Evolutionary conservation across 805 yeast species (phyloP).

Genomic region (Schwanniomyces occidentalis): DNA sequence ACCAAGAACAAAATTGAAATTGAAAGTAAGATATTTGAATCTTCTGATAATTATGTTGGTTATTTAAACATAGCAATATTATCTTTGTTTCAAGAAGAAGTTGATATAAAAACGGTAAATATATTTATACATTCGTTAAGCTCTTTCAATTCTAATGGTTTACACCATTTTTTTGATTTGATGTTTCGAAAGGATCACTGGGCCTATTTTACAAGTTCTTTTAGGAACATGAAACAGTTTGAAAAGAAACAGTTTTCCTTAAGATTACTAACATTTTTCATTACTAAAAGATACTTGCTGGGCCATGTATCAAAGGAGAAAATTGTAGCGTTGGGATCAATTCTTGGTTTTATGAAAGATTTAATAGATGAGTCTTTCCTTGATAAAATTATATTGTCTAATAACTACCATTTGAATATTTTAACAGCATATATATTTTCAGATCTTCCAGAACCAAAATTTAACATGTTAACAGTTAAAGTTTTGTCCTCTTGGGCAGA

Average conservation of each 20-base stretch:
- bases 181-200: slow-evolving; percentile 22
- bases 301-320: slow-evolving; percentile 5
- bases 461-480: slow-evolving; percentile 6
- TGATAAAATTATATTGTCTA: slow-evolving; percentile 17
- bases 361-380: slow-evolving; percentile 19
- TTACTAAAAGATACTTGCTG: slow-evolving; percentile 7
- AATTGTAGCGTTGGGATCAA: slow-evolving; percentile 17
- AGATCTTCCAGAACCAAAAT: slow-evolving; percentile 1
- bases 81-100: slow-evolving; percentile 5
- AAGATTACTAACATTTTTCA: slow-evolving; percentile 15
- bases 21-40: slow-evolving; percentile 8
- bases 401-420: slow-evolving; percentile 13
- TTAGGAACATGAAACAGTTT: slow-evolving; percentile 22
- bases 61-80: slow-evolving; percentile 22
- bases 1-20: slow-evolving; percentile 7
- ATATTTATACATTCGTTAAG: slow-evolving; percentile 21
- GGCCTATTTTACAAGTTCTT: slow-evolving; percentile 14
- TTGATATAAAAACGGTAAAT: slow-evolving; percentile 7
- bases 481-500: slow-evolving; percentile 24
- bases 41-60: slow-evolving; percentile 19
- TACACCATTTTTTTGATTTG: slow-evolving; percentile 19
- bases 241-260: slow-evolving; percentile 23
- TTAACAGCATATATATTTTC: slow-evolving; percentile 16
- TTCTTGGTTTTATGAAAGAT: slow-evolving; percentile 15
- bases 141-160: slow-evolving; percentile 18